A percentile compares a stretch with the other conserved stretches of the same genome.
These are phyloP conservation scores for Neurospora sp. DNA, from an alignment of 495 filamentous ascomycete species.

Conservation along the genomic window DNA sequence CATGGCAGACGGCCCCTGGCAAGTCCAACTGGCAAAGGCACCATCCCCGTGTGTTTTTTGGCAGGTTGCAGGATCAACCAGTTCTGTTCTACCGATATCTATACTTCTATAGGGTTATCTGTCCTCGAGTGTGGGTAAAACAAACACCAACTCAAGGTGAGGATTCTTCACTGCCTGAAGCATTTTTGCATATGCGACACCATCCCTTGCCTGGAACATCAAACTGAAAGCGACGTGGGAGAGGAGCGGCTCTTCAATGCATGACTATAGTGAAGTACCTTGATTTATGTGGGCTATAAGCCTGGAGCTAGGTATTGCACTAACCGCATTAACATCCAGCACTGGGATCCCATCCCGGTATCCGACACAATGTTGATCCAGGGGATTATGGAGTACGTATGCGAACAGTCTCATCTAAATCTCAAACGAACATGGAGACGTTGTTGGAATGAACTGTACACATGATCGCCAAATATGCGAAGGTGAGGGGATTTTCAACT, in stretches of 20 bases:
- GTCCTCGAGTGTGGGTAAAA: neutral
- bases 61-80: neutral
- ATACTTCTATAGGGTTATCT: neutral
- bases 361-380: neutral
- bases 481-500: no score
- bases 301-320: neutral
- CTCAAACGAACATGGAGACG: neutral
- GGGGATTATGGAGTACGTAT: neutral
- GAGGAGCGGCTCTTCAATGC: neutral
- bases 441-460: neutral
- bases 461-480: neutral
- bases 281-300: neutral
- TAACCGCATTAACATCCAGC: neutral
- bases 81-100: neutral
- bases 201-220: neutral
- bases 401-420: neutral
- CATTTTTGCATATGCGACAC: neutral
- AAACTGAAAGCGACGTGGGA: neutral
- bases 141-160: neutral
- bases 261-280: neutral
- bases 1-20: neutral
- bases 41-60: neutral
- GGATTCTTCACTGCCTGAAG: neutral
- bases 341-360: neutral
- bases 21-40: neutral